phyloP scores from a whole-genome alignment of 140 eudicot species.

The Bidens hawaiensis region DNA sequence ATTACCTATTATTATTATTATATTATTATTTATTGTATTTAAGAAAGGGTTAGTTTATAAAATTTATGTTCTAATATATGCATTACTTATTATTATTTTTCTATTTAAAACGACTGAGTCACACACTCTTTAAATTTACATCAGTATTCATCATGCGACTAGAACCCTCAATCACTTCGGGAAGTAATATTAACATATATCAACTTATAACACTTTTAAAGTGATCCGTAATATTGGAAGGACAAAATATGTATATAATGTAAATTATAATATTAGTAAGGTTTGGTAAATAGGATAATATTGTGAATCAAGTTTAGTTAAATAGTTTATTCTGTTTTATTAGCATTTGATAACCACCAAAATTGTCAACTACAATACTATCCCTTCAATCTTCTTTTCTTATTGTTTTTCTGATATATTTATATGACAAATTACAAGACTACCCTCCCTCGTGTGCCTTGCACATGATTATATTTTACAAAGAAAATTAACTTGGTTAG shows the following conservation, averaged over 20 bases:
- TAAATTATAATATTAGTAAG: background rate
- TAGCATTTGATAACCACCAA: slow-evolving; percentile 26
- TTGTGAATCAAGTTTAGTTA: slow-evolving; percentile 17
- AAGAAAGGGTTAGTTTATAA: background rate
- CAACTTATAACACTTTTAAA: background rate
- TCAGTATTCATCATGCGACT: no score
- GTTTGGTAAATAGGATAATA: slow-evolving; percentile 15
- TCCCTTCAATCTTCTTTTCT: background rate
- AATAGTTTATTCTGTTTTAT: slow-evolving; percentile 17
- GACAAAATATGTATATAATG: background rate
- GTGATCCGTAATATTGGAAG: background rate
- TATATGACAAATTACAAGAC: background rate
- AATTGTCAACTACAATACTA: slow-evolving; percentile 1
- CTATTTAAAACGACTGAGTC: no score
- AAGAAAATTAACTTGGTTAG: no score
- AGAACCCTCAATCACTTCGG: no score
- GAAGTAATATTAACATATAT: no score
- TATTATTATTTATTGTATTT: no score
- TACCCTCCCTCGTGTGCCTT: no score
- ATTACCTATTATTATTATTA: background rate
- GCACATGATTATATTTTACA: no score
- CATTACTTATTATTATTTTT: no score
- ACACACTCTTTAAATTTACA: no score
- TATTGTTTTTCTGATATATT: background rate
- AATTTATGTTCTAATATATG: no score